A percentile compares a stretch with the other conserved stretches of the same genome.
Conservation (phyloP, 2,329 filamentous ascomycete genomes). For the Fusarium sublunatum region DNA sequence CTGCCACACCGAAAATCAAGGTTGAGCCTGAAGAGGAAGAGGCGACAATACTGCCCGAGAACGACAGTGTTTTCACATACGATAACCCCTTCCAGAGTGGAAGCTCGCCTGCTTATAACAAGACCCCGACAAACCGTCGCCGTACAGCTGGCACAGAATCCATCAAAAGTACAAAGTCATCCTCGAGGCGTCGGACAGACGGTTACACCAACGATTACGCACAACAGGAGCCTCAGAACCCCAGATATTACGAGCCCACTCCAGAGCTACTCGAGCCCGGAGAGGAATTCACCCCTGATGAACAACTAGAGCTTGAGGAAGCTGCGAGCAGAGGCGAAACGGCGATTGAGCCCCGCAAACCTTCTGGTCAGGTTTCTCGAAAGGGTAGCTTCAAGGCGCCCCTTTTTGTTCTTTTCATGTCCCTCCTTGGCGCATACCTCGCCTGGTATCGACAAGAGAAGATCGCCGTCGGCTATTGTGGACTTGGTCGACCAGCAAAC, state of each 20-base stretch:
- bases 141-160: constrained; percentile 59
- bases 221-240: constrained; percentile 49
- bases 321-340: constrained; percentile 66
- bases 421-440: constrained; percentile 77
- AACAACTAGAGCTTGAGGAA: constrained; percentile 82
- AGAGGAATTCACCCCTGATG: constrained; percentile 95
- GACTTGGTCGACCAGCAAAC: constrained; percentile 75
- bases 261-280: constrained; percentile 70
- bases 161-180: constrained; percentile 56
- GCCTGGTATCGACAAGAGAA: constrained; percentile 95
- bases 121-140: constrained; percentile 62
- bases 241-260: constrained; percentile 45
- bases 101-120: constrained; percentile 70
- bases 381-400: constrained; percentile 69
- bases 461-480: constrained; percentile 94
- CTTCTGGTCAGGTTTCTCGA: constrained; percentile 50
- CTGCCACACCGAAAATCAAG: constrained; percentile 65
- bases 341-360: constrained; percentile 57
- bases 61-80: constrained; percentile 78
- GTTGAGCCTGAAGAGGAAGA: constrained; percentile 61
- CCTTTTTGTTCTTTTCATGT: constrained; percentile 76
- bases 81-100: constrained; percentile 94
- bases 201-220: constrained; percentile 48
- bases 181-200: constrained; percentile 58
- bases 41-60: constrained; percentile 40